Evolutionary conservation across 2,329 filamentous ascomycete genomes (phyloP), one percentile per base, ranked within the genome.

Genomic region (Malbranchea zuffiana): DNA sequence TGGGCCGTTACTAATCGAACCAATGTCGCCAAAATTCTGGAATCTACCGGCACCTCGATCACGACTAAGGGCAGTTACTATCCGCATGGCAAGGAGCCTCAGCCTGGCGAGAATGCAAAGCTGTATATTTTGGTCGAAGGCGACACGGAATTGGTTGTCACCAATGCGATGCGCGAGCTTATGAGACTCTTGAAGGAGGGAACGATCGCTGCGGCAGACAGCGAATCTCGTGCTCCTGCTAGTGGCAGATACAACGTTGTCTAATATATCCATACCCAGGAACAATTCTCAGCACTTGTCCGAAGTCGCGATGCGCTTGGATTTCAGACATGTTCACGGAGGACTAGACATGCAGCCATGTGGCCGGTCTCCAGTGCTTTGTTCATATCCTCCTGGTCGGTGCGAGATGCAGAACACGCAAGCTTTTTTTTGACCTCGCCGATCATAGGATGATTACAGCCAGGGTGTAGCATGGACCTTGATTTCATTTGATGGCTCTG

Each of bases 1-100:
- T 98, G 90, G 90, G 88, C 86, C 7, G 90, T 98, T 64, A 98
- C 90, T 25, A 98, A 98, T 60, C 78, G 90, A 47, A 96, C 90
- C 23, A 98, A 98, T 53, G 90, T 98, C 40, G 87, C 88, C 49
- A 98, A 96, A 69, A 95, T 98, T 50, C 72, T 98, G 46, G 90
- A 98, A 54, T 75, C 83, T 6, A 95, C 88, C 0, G 88, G 86
- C 26, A 93, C 87, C 1, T 94, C 85, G 5, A 98, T 98, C 57
- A 98, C 90, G 0, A 95, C 86, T 29, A 98, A 98, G 67, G 90
- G 90, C 47, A 90, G 73, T 43, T 96, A 85, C 59, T 96, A 96
- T 52, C 61, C 80, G 1, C 54, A 76, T 1, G 87, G 86, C 47
- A 93, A 93, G 57, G 80, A 84, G 47, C 85, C 85, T 2, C 75